Evolutionary conservation across 352 stramenopile genomes (phyloP).

Genomic region (Globisporangium middletonii): DNA sequence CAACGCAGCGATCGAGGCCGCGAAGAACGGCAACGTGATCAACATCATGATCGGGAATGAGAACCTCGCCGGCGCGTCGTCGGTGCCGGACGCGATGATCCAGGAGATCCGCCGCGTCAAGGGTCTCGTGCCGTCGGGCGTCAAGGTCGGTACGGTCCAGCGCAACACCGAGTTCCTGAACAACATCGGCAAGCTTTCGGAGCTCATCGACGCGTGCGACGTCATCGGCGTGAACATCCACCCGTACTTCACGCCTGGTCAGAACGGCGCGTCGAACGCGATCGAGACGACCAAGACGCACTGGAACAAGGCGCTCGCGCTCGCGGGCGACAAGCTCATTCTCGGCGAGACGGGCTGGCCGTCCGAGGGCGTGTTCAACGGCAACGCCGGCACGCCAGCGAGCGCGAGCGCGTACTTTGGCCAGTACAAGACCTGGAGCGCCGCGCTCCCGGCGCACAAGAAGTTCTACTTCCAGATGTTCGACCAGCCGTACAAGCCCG

Average conservation of each 20-base stretch:
- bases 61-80: constrained; percentile 31
- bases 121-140: constrained; percentile 22
- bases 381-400: constrained; percentile 31
- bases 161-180: constrained; percentile 51
- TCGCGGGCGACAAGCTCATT: constrained; percentile 36
- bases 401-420: constrained; percentile 42
- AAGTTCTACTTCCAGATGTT: constrained; percentile 83
- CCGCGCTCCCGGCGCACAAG: constrained; percentile 27
- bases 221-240: constrained; percentile 54
- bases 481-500: constrained; percentile 39
- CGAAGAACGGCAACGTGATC: constrained; percentile 35
- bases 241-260: constrained; percentile 47
- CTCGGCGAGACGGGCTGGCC: constrained; percentile 55
- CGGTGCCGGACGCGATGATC: constrained; percentile 35
- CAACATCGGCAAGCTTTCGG: constrained; percentile 25
- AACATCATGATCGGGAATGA: constrained; percentile 70
- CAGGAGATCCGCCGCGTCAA: constrained; percentile 51
- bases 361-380: constrained; percentile 21
- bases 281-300: constrained; percentile 45
- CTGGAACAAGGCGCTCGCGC: constrained; percentile 36
- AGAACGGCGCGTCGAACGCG: constrained; percentile 18
- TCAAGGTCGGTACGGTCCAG: constrained; percentile 67
- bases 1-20: constrained; percentile 28
- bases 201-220: constrained; percentile 34
- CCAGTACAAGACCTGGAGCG: constrained; percentile 56